These are phyloP conservation scores for Chrysoporthe puriensis DNA, from an alignment of 2,329 filamentous ascomycete species.

Conservation along the genomic window DNA sequence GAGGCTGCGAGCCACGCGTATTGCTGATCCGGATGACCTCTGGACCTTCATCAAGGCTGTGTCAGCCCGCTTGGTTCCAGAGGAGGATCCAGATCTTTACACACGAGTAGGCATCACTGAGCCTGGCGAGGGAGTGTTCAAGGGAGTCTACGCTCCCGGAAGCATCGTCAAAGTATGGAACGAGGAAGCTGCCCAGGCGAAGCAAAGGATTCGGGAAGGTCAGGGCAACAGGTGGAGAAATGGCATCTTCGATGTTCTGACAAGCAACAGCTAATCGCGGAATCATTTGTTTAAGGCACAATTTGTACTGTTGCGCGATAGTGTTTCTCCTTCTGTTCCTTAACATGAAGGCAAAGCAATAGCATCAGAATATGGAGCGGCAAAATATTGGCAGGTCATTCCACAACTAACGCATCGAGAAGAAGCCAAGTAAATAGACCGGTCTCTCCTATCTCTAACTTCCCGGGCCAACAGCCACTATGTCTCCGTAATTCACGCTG, in stretches of 20 bases:
- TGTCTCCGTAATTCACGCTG: not conserved
- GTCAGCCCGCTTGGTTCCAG: conserved; percentile 72
- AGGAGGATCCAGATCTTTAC: conserved; percentile 76
- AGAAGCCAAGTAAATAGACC: not conserved
- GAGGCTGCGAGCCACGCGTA: conserved; percentile 80
- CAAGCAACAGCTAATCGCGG: conserved; percentile 30
- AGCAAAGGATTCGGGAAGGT: conserved; percentile 75
- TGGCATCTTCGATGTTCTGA: conserved; percentile 69
- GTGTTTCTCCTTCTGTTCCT: not conserved
- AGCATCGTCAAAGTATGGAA: conserved; percentile 91
- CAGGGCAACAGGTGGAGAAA: conserved; percentile 79
- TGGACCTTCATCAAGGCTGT: conserved; percentile 83
- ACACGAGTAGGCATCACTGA: conserved; percentile 69
- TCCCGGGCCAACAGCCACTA: not conserved
- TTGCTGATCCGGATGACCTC: conserved; percentile 78
- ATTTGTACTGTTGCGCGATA: not conserved
- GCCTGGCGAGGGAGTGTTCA: conserved; percentile 67
- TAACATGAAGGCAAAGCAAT: not conserved
- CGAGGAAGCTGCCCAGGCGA: conserved; percentile 71
- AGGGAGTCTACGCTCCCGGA: conserved; percentile 83
- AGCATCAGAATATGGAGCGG: not conserved
- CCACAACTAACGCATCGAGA: not conserved
- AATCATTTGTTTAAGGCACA: not conserved
- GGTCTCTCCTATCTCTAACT: not conserved
- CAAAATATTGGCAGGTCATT: conserved; percentile 3